A percentile compares a stretch with the other conserved stretches of the same genome.
Conservation (phyloP, 116 monocot genomes). For the Iris pallida region DNA sequence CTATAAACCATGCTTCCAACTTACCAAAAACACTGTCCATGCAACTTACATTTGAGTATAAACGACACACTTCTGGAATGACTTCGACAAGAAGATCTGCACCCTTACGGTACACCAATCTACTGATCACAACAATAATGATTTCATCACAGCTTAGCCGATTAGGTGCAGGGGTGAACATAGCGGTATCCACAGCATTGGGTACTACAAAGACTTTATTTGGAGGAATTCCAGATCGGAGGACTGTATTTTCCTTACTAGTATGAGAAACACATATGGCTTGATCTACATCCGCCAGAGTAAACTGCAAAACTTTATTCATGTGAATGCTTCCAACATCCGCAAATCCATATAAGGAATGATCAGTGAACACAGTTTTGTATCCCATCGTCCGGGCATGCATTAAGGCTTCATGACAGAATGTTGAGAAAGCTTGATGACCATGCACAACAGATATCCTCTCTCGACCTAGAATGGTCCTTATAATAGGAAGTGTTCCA, state of each 20-base stretch:
- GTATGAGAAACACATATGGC: conserved; percentile 97
- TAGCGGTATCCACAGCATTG: conserved; percentile 95
- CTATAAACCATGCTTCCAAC: neutral
- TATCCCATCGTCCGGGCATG: conserved; percentile 94
- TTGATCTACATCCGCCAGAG: conserved; percentile 81
- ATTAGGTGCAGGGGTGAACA: conserved; percentile 75
- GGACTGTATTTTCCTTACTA: conserved; percentile 93
- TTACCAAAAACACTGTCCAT: neutral
- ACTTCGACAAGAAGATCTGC: conserved; percentile 97
- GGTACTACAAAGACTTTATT: conserved; percentile 88
- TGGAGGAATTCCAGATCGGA: conserved; percentile 79
- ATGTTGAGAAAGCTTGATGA: conserved; percentile 95
- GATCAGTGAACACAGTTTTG: conserved; percentile 87
- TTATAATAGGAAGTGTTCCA: conserved; percentile 70
- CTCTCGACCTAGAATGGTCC: conserved; percentile 81
- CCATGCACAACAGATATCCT: conserved; percentile 93
- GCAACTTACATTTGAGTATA: conserved; percentile 74
- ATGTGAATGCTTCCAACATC: conserved; percentile 96
- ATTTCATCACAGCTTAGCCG: conserved; percentile 67
- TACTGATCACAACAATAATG: conserved; percentile 84
- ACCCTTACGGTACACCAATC: conserved; percentile 92
- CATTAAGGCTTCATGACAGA: conserved; percentile 94
- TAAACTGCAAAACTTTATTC: conserved; percentile 96
- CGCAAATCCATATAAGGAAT: conserved; percentile 93
- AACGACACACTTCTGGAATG: conserved; percentile 81